A percentile compares a stretch with the other conserved stretches of the same genome.
Evolutionary conservation across 805 yeast genomes (phyloP).

Genomic region (Hanseniaspora singularis): DNA sequence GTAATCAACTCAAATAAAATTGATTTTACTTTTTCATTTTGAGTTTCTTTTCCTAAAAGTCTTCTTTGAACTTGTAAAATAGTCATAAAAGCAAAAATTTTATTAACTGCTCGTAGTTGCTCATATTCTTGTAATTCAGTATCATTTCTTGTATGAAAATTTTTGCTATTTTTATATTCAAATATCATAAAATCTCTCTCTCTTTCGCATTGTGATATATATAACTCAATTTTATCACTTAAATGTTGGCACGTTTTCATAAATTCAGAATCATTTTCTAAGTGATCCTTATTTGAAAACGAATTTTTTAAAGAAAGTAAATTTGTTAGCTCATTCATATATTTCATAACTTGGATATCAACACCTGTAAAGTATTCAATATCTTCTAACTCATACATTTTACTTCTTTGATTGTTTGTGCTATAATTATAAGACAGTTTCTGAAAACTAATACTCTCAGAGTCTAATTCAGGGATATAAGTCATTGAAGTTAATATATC

Average conservation of each 20-base stretch:
- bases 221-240: not conserved
- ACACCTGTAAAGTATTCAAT: conserved; percentile 15
- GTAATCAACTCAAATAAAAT: not conserved
- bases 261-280: not conserved
- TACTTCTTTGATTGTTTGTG: not conserved
- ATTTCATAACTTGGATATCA: conserved; percentile 11
- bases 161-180: not conserved
- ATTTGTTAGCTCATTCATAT: conserved; percentile 8
- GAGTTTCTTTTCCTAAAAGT: conserved; percentile 1
- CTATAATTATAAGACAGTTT: not conserved
- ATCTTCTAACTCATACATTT: conserved; percentile 7
- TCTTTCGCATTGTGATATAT: conserved; percentile 9
- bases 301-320: not conserved
- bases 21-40: conserved; percentile 3
- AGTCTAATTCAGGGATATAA: not conserved
- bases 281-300: not conserved
- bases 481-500: conserved; percentile 10
- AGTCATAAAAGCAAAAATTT: conserved; percentile 13
- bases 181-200: conserved; percentile 12
- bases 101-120: conserved; percentile 12
- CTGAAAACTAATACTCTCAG: not conserved
- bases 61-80: conserved; percentile 14
- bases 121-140: not conserved
- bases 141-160: not conserved
- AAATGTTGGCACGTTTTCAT: conserved; percentile 4